Evolutionary conservation across 2,329 filamentous ascomycete species (phyloP).

Genomic region (Ophiosphaerella narmari): DNA sequence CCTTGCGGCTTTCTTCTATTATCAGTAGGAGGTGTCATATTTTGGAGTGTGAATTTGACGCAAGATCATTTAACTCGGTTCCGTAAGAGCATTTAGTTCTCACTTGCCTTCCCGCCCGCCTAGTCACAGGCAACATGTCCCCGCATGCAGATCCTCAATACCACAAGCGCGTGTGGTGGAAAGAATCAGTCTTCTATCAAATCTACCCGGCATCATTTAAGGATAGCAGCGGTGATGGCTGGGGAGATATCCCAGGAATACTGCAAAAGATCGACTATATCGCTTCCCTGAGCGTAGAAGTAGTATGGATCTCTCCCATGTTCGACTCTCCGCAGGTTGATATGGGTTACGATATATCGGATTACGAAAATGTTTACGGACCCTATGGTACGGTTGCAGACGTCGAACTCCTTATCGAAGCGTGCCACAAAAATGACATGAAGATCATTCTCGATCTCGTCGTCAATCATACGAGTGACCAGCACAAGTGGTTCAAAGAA

Average conservation of each 20-base stretch:
- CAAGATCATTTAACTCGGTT: too few relatives aligned
- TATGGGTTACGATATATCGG: conserved; percentile 72
- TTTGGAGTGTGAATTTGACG: too few relatives aligned
- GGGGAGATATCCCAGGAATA: conserved; percentile 68
- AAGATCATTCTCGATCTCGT: conserved; percentile 76
- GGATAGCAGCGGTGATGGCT: conserved; percentile 62
- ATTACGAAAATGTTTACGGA: conserved; percentile 69
- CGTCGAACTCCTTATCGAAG: conserved; percentile 65
- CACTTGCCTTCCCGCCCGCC: too few relatives aligned
- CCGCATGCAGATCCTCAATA: conserved; percentile 23
- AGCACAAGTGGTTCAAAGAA: conserved; percentile 73
- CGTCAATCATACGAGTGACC: conserved; percentile 75
- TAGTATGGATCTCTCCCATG: conserved; percentile 71
- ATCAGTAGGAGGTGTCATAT: too few relatives aligned
- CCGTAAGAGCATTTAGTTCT: too few relatives aligned
- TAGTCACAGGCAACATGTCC: conserved; percentile 21
- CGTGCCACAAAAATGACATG: conserved; percentile 67
- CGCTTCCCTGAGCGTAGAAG: conserved; percentile 61
- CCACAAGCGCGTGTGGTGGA: conserved; percentile 50
- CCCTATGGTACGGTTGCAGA: conserved; percentile 71
- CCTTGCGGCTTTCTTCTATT: too few relatives aligned
- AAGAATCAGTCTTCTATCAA: conserved; percentile 50
- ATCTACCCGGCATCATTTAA: conserved; percentile 43
- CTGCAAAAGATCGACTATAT: conserved; percentile 64
- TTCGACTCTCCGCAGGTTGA: conserved; percentile 68